Base-by-base conservation (phyloP, 768 basidiomycete species). In the Pulveroboletus sp. region DNA sequence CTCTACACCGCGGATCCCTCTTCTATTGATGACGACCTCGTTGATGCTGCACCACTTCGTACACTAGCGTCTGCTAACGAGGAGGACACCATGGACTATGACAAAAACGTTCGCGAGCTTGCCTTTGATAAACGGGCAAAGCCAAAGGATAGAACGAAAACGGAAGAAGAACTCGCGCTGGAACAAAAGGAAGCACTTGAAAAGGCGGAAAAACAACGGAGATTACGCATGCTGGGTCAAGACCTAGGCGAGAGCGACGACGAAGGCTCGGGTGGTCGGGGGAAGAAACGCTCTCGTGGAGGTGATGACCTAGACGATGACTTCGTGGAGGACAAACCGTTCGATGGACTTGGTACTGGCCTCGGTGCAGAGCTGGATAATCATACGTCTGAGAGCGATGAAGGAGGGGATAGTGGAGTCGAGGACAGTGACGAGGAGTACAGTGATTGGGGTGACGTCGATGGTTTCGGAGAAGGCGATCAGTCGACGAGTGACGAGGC, bases 281-380 rank as follows among this genome's bases (percentile, higher is more conserved):
- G 63, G 60, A 68, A 67, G 58, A 85, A 85, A 65, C 73, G 82
- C 50, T 59, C 71, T n/a, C 69, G 74, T 43, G 91, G 82, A 36
- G 89, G 80, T 1, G 95, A 97, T 67, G 94, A 96, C 62, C 67
- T 95, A 39, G 92, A 90, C n/a, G 93, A 95, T 57, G 93, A 94
- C 62, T 92, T 87, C 54, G 63, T 58, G 36, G 67, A 57, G n/a
- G 78, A 67, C 4, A 76, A 73, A 24, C 69, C 66, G 1, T 48
- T 50, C 21, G 71, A 61, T 32, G 63, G 55, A 15, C 54, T 73
- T 26, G 72, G 71, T 11, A 38, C 55, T 24, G 69, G 71, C 7
- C 59, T 72, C 42, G 64, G 55, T 9, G 39, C 74, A 49, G 79
- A 78, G 28, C 53, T 67, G 49, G 76, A 74, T 17, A 65, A 79